Evolutionary conservation across 2,329 filamentous ascomycete species (phyloP).

Genomic region (Monilinia aucupariae): DNA sequence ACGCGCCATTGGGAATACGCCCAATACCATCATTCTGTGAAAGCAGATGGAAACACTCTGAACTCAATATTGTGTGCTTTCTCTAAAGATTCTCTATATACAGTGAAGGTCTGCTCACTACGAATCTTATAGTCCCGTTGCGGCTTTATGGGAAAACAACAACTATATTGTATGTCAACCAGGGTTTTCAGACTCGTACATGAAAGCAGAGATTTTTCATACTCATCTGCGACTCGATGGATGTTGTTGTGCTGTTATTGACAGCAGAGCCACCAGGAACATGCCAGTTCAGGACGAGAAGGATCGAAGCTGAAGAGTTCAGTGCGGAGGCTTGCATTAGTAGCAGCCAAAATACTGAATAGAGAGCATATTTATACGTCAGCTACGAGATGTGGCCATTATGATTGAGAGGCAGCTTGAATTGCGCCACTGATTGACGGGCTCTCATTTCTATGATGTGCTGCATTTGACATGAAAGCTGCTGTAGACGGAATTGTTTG

Average conservation of each 20-base stretch:
- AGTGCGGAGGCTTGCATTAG: neutral
- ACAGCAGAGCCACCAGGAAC: too few species aligned
- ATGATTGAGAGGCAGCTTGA: neutral
- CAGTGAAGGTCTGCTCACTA: slow-evolving; percentile 50
- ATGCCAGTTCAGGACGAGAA: too few species aligned
- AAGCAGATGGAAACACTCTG: slow-evolving; percentile 45
- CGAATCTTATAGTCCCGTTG: slow-evolving; percentile 64
- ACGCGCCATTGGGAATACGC: neutral
- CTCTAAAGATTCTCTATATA: slow-evolving; percentile 53
- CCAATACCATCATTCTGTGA: neutral
- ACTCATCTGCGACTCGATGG: neutral
- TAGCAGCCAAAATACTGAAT: neutral
- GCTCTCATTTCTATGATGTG: neutral
- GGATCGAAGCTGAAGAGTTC: neutral
- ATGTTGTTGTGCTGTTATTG: neutral
- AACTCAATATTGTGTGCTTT: slow-evolving; percentile 48
- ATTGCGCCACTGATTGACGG: too few species aligned
- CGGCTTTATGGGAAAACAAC: slow-evolving; percentile 78
- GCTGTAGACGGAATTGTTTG: neutral
- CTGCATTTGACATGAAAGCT: neutral
- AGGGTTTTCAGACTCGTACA: slow-evolving; percentile 41
- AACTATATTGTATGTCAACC: slow-evolving; percentile 33
- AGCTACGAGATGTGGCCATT: too few species aligned
- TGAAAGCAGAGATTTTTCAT: slow-evolving; percentile 61
- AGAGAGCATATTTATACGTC: fast-evolving